phyloP scores from a whole-genome alignment of 345 rosid genomes.

The Ceriops decandra region DNA sequence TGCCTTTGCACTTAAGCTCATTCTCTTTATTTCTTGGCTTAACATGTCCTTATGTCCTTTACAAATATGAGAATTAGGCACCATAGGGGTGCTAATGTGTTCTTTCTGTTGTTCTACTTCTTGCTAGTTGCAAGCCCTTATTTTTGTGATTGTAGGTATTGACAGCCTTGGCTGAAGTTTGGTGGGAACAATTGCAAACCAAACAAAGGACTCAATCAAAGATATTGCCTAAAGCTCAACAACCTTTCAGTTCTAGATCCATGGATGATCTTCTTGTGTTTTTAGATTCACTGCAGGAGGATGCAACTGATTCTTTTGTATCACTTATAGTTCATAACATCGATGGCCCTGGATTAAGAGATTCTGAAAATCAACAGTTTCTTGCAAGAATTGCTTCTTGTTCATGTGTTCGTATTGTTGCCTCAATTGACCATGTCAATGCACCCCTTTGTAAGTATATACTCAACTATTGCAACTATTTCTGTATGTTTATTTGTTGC shows the following conservation, averaged over 20 bases:
- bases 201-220: conserved; percentile 32
- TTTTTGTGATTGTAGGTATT: conserved; percentile 43
- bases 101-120: not conserved
- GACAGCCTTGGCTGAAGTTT: conserved; percentile 58
- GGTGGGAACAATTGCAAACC: conserved; percentile 56
- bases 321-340: conserved; percentile 78
- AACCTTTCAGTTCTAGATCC: conserved; percentile 57
- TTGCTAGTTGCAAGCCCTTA: not conserved
- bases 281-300: conserved; percentile 43
- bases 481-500: not conserved
- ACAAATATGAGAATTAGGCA: conserved; percentile 7
- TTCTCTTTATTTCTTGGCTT: not conserved
- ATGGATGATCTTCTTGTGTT: conserved; percentile 67
- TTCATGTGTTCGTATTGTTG: conserved; percentile 61
- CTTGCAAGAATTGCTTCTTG: conserved; percentile 83
- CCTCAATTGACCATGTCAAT: conserved; percentile 90
- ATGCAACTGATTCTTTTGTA: conserved; percentile 52
- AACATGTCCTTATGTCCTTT: not conserved
- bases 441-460: conserved; percentile 67
- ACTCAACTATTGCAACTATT: not conserved
- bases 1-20: not conserved
- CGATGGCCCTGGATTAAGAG: conserved; percentile 85
- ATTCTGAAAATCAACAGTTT: conserved; percentile 68
- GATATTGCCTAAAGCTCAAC: conserved; percentile 43
- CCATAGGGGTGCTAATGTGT: not conserved